Evolutionary conservation across 805 yeast species (phyloP), one percentile per base, ranked within the genome.

Genomic region (Metschnikowia chrysomelidarum): DNA sequence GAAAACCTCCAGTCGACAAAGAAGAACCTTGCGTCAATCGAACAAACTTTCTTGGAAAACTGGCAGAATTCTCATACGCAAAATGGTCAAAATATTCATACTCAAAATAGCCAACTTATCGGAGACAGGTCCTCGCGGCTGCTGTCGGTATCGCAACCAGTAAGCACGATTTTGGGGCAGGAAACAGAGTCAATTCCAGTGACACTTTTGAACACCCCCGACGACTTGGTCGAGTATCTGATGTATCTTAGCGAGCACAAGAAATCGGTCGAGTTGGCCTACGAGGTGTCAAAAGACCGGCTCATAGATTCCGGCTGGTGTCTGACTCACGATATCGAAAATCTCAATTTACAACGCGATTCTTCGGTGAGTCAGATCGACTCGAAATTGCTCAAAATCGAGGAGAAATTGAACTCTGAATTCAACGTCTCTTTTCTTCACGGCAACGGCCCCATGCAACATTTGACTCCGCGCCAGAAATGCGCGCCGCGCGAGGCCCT

Each of bases 261-360:
- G 41, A 49, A 47, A 28, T 50, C 60, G 5, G 57, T 64, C 8
- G 50, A 44, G 22, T 60, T 59, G 11, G 67, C 69, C 3, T 67
- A 54, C 42, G 60, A 54, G 24, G 43, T 51, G 17, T 60, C 72
- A 13, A 59, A 50, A 33, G 44, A 49, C 26, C 54, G 62, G 32
- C 54, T 67, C 34, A 36, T 40, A 19, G 54, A 53, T 28, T 57
- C 64, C 21, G 73, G 73, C 2, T 67, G 73, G 73, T 66, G 71
- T 43, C 64, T 69, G 2, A 50, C 43, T 27, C 61, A 64, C 41
- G 72, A 67, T 48, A 54, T 67, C 44, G 57, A 64, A 38, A 66
- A 64, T 49, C 49, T 67, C 13, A 40, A 36, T 23, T 27, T 37
- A 36, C 71, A 67, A 44, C 58, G 59, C 37, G 69, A 60, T 37